A percentile compares a stretch with the other conserved stretches of the same genome.
phyloP scores from a whole-genome alignment of 2,329 filamentous ascomycete species.

The Trichoderma sp. region DNA sequence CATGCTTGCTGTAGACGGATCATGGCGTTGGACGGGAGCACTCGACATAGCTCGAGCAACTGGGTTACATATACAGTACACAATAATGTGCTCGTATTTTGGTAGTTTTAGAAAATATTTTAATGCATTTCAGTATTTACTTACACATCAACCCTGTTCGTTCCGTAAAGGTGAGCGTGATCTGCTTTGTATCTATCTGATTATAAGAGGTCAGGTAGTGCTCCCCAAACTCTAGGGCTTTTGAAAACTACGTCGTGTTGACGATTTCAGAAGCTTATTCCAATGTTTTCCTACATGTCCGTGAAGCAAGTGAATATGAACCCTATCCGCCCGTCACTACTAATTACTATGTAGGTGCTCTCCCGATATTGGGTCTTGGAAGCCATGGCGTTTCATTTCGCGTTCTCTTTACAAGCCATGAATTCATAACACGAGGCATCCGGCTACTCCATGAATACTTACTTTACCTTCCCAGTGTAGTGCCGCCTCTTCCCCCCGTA shows the following conservation, averaged over 20 bases:
- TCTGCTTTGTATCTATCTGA: background rate
- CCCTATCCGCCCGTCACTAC: background rate
- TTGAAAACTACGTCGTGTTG: background rate
- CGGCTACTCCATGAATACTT: background rate
- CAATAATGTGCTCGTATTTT: background rate
- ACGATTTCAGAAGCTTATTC: background rate
- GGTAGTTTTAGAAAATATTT: background rate
- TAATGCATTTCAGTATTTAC: background rate
- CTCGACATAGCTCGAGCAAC: background rate
- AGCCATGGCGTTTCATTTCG: background rate
- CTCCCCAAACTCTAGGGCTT: background rate
- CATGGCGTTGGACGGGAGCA: constrained; percentile 2
- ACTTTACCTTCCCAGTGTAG: background rate
- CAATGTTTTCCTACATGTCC: background rate
- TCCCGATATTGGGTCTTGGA: background rate
- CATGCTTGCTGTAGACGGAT: constrained; percentile 4
- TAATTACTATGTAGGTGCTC: background rate
- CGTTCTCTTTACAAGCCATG: background rate
- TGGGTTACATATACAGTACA: constrained; percentile 1
- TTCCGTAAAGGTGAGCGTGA: background rate
- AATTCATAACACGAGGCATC: background rate
- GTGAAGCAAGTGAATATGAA: background rate
- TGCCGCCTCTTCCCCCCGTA: background rate
- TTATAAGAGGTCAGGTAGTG: background rate
- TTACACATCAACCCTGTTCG: background rate